These are phyloP conservation scores for Penicillium simplicissimum DNA, from an alignment of 495 filamentous ascomycete genomes.

Conservation along the genomic window DNA sequence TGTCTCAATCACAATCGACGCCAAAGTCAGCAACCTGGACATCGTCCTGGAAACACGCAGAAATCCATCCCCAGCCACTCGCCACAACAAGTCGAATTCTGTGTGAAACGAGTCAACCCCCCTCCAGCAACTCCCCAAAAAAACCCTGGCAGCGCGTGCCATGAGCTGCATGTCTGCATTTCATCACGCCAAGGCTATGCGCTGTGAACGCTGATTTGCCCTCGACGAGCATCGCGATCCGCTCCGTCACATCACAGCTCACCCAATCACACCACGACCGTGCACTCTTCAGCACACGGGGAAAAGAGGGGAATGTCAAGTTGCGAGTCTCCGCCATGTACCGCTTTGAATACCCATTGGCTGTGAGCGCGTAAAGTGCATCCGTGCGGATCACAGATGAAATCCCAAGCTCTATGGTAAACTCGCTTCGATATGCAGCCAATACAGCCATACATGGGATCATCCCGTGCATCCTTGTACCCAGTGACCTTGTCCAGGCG, in stretches of 20 bases:
- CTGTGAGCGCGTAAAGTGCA: constrained; percentile 13
- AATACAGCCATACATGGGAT: not conserved
- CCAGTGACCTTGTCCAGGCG: constrained; percentile 9
- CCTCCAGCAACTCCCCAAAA: not conserved
- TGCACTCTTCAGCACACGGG: constrained; percentile 13
- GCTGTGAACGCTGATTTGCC: constrained; percentile 23
- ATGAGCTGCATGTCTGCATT: constrained; percentile 23
- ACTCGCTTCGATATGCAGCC: constrained; percentile 9
- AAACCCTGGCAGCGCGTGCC: constrained; percentile 20
- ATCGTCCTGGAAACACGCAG: not conserved
- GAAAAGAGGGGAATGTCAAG: constrained; percentile 16
- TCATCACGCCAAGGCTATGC: constrained; percentile 29
- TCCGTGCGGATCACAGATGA: constrained; percentile 27
- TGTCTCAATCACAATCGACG: constrained; percentile 14
- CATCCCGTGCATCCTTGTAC: not conserved
- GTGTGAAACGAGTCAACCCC: constrained; percentile 13
- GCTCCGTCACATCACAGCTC: constrained; percentile 26
- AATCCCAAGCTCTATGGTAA: not conserved
- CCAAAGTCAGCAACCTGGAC: not conserved
- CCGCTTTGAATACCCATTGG: constrained; percentile 18
- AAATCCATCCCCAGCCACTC: constrained; percentile 2
- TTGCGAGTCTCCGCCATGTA: not conserved
- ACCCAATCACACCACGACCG: constrained; percentile 26
- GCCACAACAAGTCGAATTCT: constrained; percentile 18
- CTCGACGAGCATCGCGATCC: constrained; percentile 20